These are phyloP conservation scores for Hanseniaspora occidentalis DNA, from an alignment of 805 yeast genomes.

Conservation along the genomic window DNA sequence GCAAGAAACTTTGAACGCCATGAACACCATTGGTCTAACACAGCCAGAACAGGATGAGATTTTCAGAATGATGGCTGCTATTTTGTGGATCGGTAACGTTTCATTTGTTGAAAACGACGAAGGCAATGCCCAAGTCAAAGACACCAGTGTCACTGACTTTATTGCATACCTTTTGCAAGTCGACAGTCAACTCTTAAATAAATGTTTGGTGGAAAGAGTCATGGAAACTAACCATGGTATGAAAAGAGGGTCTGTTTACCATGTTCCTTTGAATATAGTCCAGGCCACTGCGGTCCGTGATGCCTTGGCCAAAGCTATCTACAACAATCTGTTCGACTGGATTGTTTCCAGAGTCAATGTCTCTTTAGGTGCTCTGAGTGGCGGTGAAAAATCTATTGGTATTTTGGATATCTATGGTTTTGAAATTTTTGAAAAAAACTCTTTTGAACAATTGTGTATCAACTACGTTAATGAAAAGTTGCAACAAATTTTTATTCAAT, in stretches of 20 bases:
- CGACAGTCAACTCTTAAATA: constrained; percentile 49
- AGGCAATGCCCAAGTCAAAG: constrained; percentile 75
- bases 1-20: constrained; percentile 70
- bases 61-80: constrained; percentile 70
- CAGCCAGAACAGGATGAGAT: constrained; percentile 83
- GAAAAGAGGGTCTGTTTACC: constrained; percentile 85
- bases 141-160: constrained; percentile 83
- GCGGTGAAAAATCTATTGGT: constrained; percentile 65
- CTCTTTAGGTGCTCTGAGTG: constrained; percentile 48
- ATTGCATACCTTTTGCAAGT: constrained; percentile 87
- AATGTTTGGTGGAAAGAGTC: constrained; percentile 64
- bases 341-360: constrained; percentile 82
- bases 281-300: constrained; percentile 95
- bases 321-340: constrained; percentile 91
- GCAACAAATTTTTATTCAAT: constrained; percentile 91
- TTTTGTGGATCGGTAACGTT: constrained; percentile 91
- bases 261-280: constrained; percentile 79
- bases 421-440: constrained; percentile 89
- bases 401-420: constrained; percentile 93
- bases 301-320: constrained; percentile 88
- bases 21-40: constrained; percentile 74
- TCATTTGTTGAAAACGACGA: constrained; percentile 75
- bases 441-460: constrained; percentile 91
- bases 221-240: constrained; percentile 86
- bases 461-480: constrained; percentile 92